Percentiles rank a stretch among this genome's conserved stretches.
Conservation (phyloP, 2,329 filamentous ascomycete genomes). For the Pestalotiopsis sp. region DNA sequence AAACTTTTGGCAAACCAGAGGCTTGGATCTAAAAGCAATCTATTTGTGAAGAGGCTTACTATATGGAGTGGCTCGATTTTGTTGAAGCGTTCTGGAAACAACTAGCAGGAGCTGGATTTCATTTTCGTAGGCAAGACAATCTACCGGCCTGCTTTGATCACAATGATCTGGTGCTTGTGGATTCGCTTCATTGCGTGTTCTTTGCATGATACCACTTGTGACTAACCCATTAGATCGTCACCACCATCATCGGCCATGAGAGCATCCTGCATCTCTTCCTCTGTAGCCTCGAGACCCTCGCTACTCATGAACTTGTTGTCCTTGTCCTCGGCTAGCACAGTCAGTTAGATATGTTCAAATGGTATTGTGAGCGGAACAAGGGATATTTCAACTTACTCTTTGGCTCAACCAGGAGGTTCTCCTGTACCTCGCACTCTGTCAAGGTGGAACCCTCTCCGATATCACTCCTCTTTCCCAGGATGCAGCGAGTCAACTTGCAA, state of each 20-base stretch:
- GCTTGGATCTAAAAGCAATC: not conserved
- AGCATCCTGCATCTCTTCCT: constrained; percentile 61
- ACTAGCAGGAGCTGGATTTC: not conserved
- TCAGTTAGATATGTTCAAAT: constrained; percentile 7
- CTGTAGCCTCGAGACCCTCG: constrained; percentile 64
- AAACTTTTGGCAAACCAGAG: not conserved
- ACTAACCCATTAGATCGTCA: constrained; percentile 32
- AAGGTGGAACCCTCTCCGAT: constrained; percentile 82
- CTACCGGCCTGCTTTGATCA: not conserved
- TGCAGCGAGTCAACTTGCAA: constrained; percentile 83
- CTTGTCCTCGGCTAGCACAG: constrained; percentile 61
- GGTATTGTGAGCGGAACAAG: constrained; percentile 5
- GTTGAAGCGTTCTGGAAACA: no score
- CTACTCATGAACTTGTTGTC: constrained; percentile 70
- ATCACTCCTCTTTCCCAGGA: constrained; percentile 78
- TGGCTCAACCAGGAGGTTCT: constrained; percentile 84
- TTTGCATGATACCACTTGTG: no score
- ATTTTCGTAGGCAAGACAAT: not conserved
- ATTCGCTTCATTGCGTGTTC: not conserved
- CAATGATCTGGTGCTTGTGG: not conserved
- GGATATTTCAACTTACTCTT: constrained; percentile 55
- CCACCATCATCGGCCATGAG: constrained; percentile 30
- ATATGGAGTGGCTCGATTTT: no score
- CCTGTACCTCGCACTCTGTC: constrained; percentile 89
- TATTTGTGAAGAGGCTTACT: not conserved